A percentile compares a stretch with the other conserved stretches of the same genome.
phyloP scores from a whole-genome alignment of 306 rosid species.

The Astragalus membranaceus region DNA sequence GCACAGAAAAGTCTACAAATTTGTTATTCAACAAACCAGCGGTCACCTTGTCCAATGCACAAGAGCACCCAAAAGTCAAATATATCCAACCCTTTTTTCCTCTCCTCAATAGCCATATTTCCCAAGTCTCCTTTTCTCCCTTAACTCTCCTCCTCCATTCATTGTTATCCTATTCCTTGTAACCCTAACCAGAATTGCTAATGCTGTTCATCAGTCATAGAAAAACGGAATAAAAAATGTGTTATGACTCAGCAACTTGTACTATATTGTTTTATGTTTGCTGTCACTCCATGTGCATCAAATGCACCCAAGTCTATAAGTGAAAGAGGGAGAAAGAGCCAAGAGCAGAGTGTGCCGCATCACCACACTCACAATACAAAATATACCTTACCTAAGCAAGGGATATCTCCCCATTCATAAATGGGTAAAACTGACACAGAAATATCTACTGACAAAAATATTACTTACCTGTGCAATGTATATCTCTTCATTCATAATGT shows the following conservation, averaged over 20 bases:
- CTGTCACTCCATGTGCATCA: not conserved
- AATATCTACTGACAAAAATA: too few relatives aligned
- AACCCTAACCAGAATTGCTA: not conserved
- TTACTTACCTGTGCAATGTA: too few relatives aligned
- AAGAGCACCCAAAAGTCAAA: not conserved
- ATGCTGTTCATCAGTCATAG: not conserved
- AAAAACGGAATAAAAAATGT: not conserved
- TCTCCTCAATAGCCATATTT: not conserved
- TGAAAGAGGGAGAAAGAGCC: not conserved
- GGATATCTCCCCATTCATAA: not conserved
- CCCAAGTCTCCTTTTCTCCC: not conserved
- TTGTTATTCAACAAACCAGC: not conserved
- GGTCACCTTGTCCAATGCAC: not conserved
- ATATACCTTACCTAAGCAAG: not conserved
- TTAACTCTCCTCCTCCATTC: not conserved
- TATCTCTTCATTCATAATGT: not conserved
- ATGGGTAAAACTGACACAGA: too few relatives aligned
- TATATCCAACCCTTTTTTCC: not conserved
- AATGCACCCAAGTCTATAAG: not conserved
- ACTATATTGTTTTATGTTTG: not conserved
- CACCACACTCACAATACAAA: not conserved
- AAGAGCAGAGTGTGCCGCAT: not conserved
- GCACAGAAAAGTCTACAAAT: not conserved
- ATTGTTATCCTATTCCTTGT: not conserved
- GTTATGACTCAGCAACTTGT: not conserved